Evolutionary conservation across 805 yeast species (phyloP).

Genomic region (Candida chilensis): DNA sequence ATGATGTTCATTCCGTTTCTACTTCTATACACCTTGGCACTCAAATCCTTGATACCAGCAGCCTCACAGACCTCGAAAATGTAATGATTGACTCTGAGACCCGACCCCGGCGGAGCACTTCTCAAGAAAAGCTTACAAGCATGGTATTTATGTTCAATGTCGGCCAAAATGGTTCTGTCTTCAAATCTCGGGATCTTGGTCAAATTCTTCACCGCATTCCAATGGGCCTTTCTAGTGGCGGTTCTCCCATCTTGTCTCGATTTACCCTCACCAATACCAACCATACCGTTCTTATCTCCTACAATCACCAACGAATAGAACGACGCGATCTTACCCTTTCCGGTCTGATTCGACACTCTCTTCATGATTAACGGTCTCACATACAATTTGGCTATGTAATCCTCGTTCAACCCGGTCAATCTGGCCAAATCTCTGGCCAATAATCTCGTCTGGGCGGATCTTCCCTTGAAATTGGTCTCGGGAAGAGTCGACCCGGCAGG

Average conservation of each 20-base stretch:
- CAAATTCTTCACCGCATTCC: slow-evolving; percentile 89
- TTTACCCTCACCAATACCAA: slow-evolving; percentile 93
- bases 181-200: slow-evolving; percentile 79
- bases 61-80: slow-evolving; percentile 86
- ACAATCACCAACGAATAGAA: slow-evolving; percentile 81
- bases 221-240: slow-evolving; percentile 78
- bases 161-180: slow-evolving; percentile 83
- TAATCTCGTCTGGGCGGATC: slow-evolving; percentile 6
- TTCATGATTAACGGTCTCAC: slow-evolving; percentile 66
- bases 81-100: slow-evolving; percentile 84
- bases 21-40: slow-evolving; percentile 86
- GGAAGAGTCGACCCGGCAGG: slow-evolving; percentile 4
- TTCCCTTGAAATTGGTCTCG: slow-evolving; percentile 1
- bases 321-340: slow-evolving; percentile 81
- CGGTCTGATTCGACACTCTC: slow-evolving; percentile 84
- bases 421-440: slow-evolving; percentile 47
- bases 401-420: slow-evolving; percentile 58
- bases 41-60: slow-evolving; percentile 88
- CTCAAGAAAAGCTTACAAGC: slow-evolving; percentile 77
- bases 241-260: slow-evolving; percentile 67
- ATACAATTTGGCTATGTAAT: slow-evolving; percentile 50
- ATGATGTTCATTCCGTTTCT: slow-evolving; percentile 93
- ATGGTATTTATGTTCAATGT: slow-evolving; percentile 74
- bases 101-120: slow-evolving; percentile 89
- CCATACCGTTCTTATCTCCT: slow-evolving; percentile 89